These are phyloP conservation scores for Triticum timopheevii DNA, from an alignment of 176 grass and related monocot genomes.

Conservation along the genomic window DNA sequence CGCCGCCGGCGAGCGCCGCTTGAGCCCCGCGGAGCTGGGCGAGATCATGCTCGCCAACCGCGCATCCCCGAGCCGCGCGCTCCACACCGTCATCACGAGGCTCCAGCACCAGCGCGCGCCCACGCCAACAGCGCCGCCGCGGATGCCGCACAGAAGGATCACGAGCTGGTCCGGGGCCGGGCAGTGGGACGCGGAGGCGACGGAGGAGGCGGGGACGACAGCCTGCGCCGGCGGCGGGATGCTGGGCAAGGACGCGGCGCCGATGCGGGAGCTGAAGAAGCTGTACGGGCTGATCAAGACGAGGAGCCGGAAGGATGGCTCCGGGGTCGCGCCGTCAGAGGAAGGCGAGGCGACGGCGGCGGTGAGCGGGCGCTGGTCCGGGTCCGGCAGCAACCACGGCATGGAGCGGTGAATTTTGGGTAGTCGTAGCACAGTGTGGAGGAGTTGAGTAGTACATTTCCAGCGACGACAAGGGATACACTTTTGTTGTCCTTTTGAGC, in stretches of 20 bases:
- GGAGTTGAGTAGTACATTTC: neutral
- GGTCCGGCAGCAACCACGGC: slow-evolving; percentile 29
- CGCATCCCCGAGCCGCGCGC: slow-evolving; percentile 68
- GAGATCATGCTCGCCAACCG: slow-evolving; percentile 97
- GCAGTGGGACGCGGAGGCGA: neutral
- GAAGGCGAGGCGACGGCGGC: slow-evolving; percentile 19
- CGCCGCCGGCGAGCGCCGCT: slow-evolving; percentile 42
- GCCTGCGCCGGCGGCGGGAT: neutral
- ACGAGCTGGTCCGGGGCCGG: slow-evolving; percentile 34
- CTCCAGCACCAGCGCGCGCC: slow-evolving; percentile 57
- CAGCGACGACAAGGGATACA: neutral
- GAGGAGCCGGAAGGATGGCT: slow-evolving; percentile 58
- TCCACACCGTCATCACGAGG: slow-evolving; percentile 69
- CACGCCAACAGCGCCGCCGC: neutral
- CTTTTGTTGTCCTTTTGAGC: neutral
- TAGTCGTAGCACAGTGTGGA: neutral
- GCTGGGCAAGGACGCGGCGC: slow-evolving; percentile 53
- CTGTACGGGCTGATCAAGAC: slow-evolving; percentile 83
- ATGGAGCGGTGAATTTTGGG: slow-evolving; percentile 44
- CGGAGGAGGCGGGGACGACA: neutral
- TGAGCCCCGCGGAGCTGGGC: slow-evolving; percentile 76
- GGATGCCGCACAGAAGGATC: slow-evolving; percentile 17
- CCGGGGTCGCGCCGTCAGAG: slow-evolving; percentile 34
- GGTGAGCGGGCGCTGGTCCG: neutral
- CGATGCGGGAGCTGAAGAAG: slow-evolving; percentile 85